Evolutionary conservation across 192 early-diverging fungal genomes (phyloP), one percentile per base, ranked within the genome.

Genomic region (Umbelopsis sp.): DNA sequence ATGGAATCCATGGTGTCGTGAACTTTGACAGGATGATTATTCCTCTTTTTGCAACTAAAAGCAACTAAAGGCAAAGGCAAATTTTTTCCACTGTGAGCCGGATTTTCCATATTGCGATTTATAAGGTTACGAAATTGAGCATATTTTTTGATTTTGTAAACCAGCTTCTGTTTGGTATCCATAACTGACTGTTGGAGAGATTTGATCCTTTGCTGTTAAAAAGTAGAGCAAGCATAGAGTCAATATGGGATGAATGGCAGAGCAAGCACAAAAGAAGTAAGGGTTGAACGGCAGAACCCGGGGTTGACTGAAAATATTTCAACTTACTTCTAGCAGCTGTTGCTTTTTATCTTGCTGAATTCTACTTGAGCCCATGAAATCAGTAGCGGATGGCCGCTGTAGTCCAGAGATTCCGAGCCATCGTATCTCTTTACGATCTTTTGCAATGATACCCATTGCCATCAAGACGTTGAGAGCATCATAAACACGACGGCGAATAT

Each of bases 391-490:
- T 4, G 56, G 65, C 11, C 68, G n/a, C 47, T 76, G 54, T 22
- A 69, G 54, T 6, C 79, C 73, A 7, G 86, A 80, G 20, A 91
- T 75, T 2, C 90, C 87, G 25, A 85, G 79, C 88, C 90, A 91
- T 45, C 77, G 77, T 43, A 91, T 91, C 59, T 85, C 88, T 73
- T 87, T 88, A 54, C 82, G 82, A 65, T 87, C 87, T 80, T 88
- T 91, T 12, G 62, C 76, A 54, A 91, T 91, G 31, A 91, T 88
- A 21, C 72, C 82, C 71, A 91, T 82, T 5, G 88, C 85, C 81
- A 86, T 87, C 47, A 89, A 69, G 14, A 91, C 87, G 65, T 91
- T 91, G 43, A 91, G 74, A n/a, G 89, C 89, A 77, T 91, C 89
- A 67, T 91, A 91, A 0, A 91, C 89, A 24, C 89, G 87, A 36